Base-by-base conservation (phyloP, 495 filamentous ascomycete genomes). In the Penicillium bialowiezense region DNA sequence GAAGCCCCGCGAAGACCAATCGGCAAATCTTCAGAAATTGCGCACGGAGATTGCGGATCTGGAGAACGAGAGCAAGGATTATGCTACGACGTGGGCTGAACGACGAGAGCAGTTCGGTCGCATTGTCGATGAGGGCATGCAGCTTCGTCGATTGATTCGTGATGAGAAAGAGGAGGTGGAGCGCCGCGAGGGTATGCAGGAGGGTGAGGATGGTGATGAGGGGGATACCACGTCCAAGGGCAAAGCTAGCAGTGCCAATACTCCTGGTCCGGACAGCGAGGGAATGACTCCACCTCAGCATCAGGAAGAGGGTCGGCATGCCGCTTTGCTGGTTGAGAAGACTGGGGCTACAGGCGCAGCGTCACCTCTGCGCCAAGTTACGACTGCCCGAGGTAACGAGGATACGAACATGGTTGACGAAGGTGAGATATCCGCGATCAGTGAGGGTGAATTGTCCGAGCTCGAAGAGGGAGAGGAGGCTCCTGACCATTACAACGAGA, bases 91-190 rank as follows among this genome's bases (percentile, higher is more conserved):
- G 3, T 97, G 92, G 92, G 71, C 79, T 14, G 90, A 95, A 64
- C 77, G 95, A 28, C 70, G 90, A 33, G 86, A 87, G 58, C 90
- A 96, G 69, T 98, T 97, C 68, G 88, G 85, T 10, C 76, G 82
- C 54, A 93, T 98, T 61, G 88, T 96, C 49, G 90, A 91, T 32
- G 91, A 97, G 73, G 88, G 90, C 4, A 88, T 87, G 83, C 78
- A 89, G 51, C 77, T 97, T 56, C 77, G 91, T 40, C 80, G 85
- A 26, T 71, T 95, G 58, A 97, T 98, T 55, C 82, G 89, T 34
- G 91, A 97, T 67, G 91, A 97, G 74, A 97, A 97, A 67, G 93
- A 97, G 64, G 93, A 96, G 69, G 75, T 75, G 7, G 83, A 85
- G 61, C 65, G 81, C 35, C 74, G 79, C 47, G 81, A 96, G 63